Conservation (phyloP, 2,329 filamentous ascomycete species). For the Aschersonia sp. region DNA sequence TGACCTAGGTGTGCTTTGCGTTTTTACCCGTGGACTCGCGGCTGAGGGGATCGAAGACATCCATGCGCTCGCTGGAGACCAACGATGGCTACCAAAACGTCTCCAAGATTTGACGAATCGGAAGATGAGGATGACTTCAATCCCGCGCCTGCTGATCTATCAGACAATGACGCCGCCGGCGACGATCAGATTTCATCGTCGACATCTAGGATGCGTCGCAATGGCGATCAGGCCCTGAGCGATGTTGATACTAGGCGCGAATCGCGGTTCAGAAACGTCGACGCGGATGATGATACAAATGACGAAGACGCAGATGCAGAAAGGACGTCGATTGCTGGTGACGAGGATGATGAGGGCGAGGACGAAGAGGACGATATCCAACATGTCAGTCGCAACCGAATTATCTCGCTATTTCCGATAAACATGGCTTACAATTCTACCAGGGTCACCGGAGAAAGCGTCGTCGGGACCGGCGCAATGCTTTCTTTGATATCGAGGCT, state of each 20-base stretch:
- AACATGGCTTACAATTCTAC: neutral
- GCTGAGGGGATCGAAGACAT: too few relatives aligned
- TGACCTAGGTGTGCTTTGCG: too few relatives aligned
- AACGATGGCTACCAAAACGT: constrained; percentile 33
- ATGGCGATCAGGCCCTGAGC: constrained; percentile 13
- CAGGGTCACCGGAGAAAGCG: constrained; percentile 66
- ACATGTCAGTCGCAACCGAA: constrained; percentile 25
- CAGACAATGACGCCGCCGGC: constrained; percentile 40
- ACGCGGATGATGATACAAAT: constrained; percentile 17
- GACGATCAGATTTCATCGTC: constrained; percentile 19
- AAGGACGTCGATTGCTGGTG: constrained; percentile 26
- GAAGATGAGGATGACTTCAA: constrained; percentile 86
- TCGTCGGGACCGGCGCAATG: constrained; percentile 58
- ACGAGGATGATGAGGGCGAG: constrained; percentile 46
- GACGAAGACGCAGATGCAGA: constrained; percentile 19
- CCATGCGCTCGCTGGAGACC: neutral
- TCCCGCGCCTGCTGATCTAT: constrained; percentile 58
- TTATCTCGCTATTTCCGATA: neutral
- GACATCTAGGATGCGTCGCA: constrained; percentile 18
- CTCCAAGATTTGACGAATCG: constrained; percentile 40
- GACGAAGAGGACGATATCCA: constrained; percentile 56
- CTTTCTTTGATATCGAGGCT: constrained; percentile 95
- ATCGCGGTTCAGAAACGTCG: constrained; percentile 9
- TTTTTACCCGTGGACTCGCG: too few relatives aligned
- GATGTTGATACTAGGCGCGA: constrained; percentile 19